Base-by-base conservation (phyloP, 2,329 filamentous ascomycete genomes). In the Nigrospora oryzae region DNA sequence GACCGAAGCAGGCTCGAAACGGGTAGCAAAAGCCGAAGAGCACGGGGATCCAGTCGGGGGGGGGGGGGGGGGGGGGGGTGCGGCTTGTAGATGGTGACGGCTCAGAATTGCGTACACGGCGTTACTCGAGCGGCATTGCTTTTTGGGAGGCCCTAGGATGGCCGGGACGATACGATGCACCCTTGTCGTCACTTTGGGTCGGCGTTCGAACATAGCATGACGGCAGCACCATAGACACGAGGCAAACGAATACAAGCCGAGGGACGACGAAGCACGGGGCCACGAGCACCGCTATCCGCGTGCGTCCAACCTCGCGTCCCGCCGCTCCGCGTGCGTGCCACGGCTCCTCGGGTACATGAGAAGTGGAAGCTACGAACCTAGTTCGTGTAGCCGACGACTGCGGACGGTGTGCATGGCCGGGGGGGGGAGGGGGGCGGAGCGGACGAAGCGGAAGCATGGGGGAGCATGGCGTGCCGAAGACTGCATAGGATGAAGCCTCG, bases 81-180 rank as follows among this genome's bases (percentile, higher is more conserved):
- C 23, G 23, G 23, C 23, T 28, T 28, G 23, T 28, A 28, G 23
- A 28, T 28, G 23, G 34, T 14, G 34, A 36, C 5, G 15, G 34
- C 34, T 16, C 34, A 36, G 34, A 36, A 5, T 32, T 12, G 16
- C 19, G 19, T 16, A 44, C 40, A 34, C 19, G 43, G 38, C 38
- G 43, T 45, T 45, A 30, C 14, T 44, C 40, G 37, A 44, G 43
- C 37, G 43, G 30, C 43, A 44, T 44, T 40, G 38, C 36, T 23
- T 44, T 44, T 36, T 42, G 40, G 33, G 40, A 36, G 36, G 40
- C 33, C 28, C 16, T 32, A 23, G 40, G 40, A 30, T 28, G 23
- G 23, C 23, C 23, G 23, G 23, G 23, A 28, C 23, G 23, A 28
- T 28, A 28, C 5, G 23, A 5, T 28, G 23, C 23, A 28, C 10